Percentiles rank a stretch among this genome's conserved stretches.
phyloP scores from a whole-genome alignment of 495 filamentous ascomycete species.

The Recurvomyces mirabilis region DNA sequence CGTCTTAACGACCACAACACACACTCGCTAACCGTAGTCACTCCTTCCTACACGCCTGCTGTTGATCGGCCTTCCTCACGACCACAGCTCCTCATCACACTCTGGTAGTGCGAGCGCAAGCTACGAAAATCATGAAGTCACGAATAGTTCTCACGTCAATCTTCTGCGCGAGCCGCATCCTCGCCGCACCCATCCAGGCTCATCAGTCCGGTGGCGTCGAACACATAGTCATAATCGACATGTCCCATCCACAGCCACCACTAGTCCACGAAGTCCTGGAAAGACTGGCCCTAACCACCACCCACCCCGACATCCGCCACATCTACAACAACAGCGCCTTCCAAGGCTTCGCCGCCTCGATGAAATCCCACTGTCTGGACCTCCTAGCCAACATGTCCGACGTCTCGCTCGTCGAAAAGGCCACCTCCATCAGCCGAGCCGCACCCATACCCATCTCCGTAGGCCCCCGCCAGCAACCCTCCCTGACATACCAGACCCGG shows the following conservation, averaged over 20 bases:
- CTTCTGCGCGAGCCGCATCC: background rate
- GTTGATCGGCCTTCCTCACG: no score
- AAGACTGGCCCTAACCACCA: constrained; percentile 18
- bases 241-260: constrained; percentile 13
- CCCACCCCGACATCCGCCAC: constrained; percentile 26
- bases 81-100: no score
- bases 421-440: constrained; percentile 13
- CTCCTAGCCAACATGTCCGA: constrained; percentile 31
- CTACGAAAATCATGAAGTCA: no score
- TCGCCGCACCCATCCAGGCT: constrained; percentile 7
- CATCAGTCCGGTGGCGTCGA: constrained; percentile 28
- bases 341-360: constrained; percentile 34
- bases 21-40: no score
- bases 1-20: no score
- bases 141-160: no score
- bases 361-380: constrained; percentile 30
- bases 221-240: constrained; percentile 31
- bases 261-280: constrained; percentile 24
- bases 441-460: constrained; percentile 4
- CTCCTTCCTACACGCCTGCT: no score
- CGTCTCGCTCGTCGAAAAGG: constrained; percentile 31
- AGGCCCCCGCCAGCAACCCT: constrained; percentile 1
- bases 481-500: constrained; percentile 17
- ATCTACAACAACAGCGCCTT: constrained; percentile 38
- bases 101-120: no score